Percentiles rank a stretch among this genome's conserved stretches.
Conservation (phyloP, 2,329 filamentous ascomycete genomes). For the Claviceps arundinis region DNA sequence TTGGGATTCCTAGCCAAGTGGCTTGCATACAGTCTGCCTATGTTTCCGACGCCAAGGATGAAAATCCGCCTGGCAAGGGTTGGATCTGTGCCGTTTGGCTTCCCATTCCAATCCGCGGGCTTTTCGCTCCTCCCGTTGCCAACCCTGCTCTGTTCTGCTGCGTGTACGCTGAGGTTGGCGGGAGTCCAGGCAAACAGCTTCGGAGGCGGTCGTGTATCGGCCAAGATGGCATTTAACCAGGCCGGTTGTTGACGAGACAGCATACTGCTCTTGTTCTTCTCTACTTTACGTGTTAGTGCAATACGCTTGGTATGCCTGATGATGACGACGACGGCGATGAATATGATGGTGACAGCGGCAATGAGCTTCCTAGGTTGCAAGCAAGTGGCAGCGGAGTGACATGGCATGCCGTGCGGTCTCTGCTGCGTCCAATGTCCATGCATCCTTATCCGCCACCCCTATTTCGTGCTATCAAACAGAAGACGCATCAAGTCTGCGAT, state of each 20-base stretch:
- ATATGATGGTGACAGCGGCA: neutral
- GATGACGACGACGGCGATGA: neutral
- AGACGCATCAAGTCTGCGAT: too few species aligned
- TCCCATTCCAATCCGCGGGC: neutral
- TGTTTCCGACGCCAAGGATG: conserved; percentile 67
- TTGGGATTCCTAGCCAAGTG: conserved; percentile 46
- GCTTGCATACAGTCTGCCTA: conserved; percentile 68
- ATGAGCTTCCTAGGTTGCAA: neutral
- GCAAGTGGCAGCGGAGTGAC: neutral
- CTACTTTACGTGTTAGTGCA: neutral
- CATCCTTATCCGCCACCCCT: neutral
- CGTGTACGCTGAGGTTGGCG: conserved; percentile 14
- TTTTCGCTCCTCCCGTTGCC: neutral
- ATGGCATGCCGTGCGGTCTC: neutral
- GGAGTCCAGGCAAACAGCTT: conserved; percentile 25
- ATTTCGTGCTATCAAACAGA: too few species aligned
- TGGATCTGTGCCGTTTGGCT: neutral
- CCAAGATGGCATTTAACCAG: conserved; percentile 22
- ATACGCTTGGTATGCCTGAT: neutral
- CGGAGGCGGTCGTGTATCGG: conserved; percentile 14
- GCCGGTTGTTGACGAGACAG: conserved; percentile 4
- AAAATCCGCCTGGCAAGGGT: conserved; percentile 44
- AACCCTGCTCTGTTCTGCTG: neutral
- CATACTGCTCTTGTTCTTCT: neutral
- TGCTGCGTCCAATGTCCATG: neutral